Base-by-base conservation (phyloP, 352 stramenopile species). In the Globisporangium radiosum region DNA sequence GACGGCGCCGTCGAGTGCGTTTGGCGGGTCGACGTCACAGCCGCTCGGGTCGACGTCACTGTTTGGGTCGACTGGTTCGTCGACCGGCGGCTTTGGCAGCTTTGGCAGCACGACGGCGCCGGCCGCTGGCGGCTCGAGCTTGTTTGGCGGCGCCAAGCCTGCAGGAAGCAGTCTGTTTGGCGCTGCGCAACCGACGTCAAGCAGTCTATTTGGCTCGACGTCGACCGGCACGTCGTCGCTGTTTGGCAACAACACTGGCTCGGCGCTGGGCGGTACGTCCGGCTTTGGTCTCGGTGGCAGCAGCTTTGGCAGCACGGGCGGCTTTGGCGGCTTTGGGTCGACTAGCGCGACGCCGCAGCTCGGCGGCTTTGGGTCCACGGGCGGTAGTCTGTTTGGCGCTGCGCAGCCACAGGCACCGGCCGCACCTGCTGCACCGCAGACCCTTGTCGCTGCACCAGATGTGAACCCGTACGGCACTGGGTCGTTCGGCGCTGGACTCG, bases 391-490 rank as follows among this genome's bases (percentile, higher is more conserved):
- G n/a, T 68, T 68, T 14, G 62, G 57, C 19, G 25, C 60, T 19
- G 45, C 70, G 9, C 72, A 81, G 39, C 76, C 76, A 38, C 69
- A 79, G 14, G 79, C 70, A 5, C 71, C 85, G 57, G 73, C 85
- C 14, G 81, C 79, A 49, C 73, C 78, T 43, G 76, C 76, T 0
- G 64, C 75, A 40, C 64, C 75, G 14, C 52, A 67, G 37, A 69
- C 59, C 6, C 52, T 91, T 40, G 66, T 87, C 13, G 78, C 81
- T 48, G 66, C 65, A 5, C 75, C 79, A 5, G 76, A 89, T 47
- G 70, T 70, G 10, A 77, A 88, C 56, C 81, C 78, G 7, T 90
- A 89, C 50, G 78, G 78, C 15, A 68, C 77, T 5, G 79, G 76
- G n/a, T 78, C 71, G 11, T 81, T 78, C 57, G 75, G 75, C 47